Evolutionary conservation across 352 stramenopile species (phyloP).

Genomic region (Globisporangium okanoganense): DNA sequence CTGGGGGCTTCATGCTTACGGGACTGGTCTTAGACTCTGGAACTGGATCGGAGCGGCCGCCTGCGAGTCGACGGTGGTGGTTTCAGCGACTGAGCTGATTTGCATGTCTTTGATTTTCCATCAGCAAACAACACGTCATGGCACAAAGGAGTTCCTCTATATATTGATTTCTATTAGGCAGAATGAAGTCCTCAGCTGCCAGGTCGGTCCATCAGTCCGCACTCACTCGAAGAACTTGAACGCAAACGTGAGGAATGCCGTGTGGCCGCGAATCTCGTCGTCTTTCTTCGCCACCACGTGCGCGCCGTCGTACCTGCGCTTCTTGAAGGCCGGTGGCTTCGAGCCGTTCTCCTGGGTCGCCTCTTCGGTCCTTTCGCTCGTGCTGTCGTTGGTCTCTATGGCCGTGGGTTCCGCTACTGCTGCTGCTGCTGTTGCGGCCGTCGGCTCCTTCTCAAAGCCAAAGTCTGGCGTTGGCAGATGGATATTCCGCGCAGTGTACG

Average conservation of each 20-base stretch:
- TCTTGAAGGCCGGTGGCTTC: conserved; percentile 21
- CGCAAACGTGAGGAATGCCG: conserved; percentile 83
- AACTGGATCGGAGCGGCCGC: not conserved
- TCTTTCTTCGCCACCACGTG: conserved; percentile 82
- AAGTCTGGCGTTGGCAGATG: conserved; percentile 73
- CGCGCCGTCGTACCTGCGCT: conserved; percentile 57
- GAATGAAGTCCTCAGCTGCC: not conserved
- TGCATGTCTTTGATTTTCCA: not conserved
- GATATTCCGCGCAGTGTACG: conserved; percentile 65
- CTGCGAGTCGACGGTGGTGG: conserved; percentile 1
- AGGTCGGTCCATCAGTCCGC: not conserved
- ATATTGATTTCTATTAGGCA: conserved; percentile 3
- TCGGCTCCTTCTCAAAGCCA: conserved; percentile 26
- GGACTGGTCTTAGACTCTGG: not conserved
- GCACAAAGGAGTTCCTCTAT: not conserved
- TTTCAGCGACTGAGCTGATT: not conserved
- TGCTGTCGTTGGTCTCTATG: conserved; percentile 12
- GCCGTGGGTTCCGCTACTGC: conserved; percentile 9
- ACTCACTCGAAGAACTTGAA: conserved; percentile 73
- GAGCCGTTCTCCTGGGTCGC: not conserved
- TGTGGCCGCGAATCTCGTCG: conserved; percentile 84
- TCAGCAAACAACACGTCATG: not conserved
- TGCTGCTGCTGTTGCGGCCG: conserved; percentile 12
- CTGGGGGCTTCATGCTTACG: not conserved
- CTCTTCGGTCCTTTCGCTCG: conserved; percentile 24